Percentiles rank a stretch among this genome's conserved stretches.
These are phyloP conservation scores for Backusella luteola DNA, from an alignment of 192 early-diverging fungal species.

Conservation along the genomic window DNA sequence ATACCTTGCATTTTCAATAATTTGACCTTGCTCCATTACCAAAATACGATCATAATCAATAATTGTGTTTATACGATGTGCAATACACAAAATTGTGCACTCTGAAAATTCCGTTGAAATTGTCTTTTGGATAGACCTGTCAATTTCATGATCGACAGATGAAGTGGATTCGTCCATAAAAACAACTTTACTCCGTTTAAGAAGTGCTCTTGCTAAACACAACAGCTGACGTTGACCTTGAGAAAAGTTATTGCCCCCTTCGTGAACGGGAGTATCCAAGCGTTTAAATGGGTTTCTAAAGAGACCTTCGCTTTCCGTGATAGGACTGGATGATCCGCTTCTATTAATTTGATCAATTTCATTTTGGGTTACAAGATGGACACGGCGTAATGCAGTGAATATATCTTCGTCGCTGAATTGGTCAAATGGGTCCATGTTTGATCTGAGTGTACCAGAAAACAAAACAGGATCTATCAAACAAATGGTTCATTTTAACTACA, in stretches of 20 bases:
- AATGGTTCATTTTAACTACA: constrained; percentile 23
- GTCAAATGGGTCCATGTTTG: constrained; percentile 87
- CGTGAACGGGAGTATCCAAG: constrained; percentile 52
- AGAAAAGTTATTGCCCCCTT: constrained; percentile 80
- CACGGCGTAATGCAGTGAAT: constrained; percentile 75
- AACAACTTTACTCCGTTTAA: constrained; percentile 47
- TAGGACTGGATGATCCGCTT: constrained; percentile 25
- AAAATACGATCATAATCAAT: constrained; percentile 73
- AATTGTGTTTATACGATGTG: constrained; percentile 54
- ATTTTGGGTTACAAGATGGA: constrained; percentile 45
- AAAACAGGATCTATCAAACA: constrained; percentile 56
- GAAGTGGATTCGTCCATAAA: constrained; percentile 58
- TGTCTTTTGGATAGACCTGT: constrained; percentile 52
- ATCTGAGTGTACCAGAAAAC: constrained; percentile 56
- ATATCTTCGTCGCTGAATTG: constrained; percentile 74
- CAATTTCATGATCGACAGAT: constrained; percentile 55
- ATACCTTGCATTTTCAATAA: constrained; percentile 75
- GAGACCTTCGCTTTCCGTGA: constrained; percentile 13
- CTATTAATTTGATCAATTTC: constrained; percentile 24
- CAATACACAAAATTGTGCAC: constrained; percentile 60
- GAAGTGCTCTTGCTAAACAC: constrained; percentile 73
- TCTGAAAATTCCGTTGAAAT: constrained; percentile 51
- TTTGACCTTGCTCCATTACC: constrained; percentile 72
- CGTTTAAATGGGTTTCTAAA: constrained; percentile 13
- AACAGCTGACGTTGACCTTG: constrained; percentile 79